These are phyloP conservation scores for Trichoderma sp. DNA, from an alignment of 2,329 filamentous ascomycete genomes.

Conservation along the genomic window DNA sequence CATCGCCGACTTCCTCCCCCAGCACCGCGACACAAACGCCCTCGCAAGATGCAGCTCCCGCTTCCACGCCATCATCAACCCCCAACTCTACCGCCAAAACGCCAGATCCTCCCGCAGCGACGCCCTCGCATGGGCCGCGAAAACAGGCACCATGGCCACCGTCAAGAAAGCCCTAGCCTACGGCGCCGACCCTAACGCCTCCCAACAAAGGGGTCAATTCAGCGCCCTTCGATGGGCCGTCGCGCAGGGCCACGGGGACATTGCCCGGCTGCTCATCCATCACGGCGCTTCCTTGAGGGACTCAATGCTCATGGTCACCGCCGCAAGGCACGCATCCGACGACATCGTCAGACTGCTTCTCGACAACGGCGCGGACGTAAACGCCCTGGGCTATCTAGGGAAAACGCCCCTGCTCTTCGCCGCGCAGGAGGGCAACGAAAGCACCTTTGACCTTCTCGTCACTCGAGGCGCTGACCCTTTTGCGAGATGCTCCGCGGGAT, in stretches of 20 bases:
- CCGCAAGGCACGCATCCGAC: background rate
- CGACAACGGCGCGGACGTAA: slow-evolving; percentile 7
- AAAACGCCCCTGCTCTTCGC: slow-evolving; percentile 23
- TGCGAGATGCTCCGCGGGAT: background rate
- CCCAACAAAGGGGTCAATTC: background rate
- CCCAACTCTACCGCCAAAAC: slow-evolving; percentile 12
- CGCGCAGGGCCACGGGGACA: background rate
- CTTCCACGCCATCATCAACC: slow-evolving; percentile 6
- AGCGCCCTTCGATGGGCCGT: slow-evolving; percentile 12
- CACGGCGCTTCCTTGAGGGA: slow-evolving; percentile 9
- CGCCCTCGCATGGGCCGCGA: slow-evolving; percentile 16
- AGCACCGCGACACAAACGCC: slow-evolving; percentile 10
- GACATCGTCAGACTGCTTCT: slow-evolving; percentile 14
- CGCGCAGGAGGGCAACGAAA: slow-evolving; percentile 1
- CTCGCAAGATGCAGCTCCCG: slow-evolving; percentile 4
- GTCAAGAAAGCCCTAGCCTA: slow-evolving; percentile 1
- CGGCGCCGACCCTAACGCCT: slow-evolving; percentile 8
- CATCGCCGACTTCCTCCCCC: background rate
- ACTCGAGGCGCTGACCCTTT: slow-evolving; percentile 10
- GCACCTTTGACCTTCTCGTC: slow-evolving; percentile 7
- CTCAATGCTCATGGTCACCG: slow-evolving; percentile 1
- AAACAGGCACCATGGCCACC: background rate
- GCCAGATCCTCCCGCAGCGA: background rate
- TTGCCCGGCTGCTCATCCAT: slow-evolving; percentile 14
- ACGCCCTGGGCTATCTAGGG: background rate